Conservation (phyloP, 768 basidiomycete genomes). For the Hirschioporus abietinus region DNA sequence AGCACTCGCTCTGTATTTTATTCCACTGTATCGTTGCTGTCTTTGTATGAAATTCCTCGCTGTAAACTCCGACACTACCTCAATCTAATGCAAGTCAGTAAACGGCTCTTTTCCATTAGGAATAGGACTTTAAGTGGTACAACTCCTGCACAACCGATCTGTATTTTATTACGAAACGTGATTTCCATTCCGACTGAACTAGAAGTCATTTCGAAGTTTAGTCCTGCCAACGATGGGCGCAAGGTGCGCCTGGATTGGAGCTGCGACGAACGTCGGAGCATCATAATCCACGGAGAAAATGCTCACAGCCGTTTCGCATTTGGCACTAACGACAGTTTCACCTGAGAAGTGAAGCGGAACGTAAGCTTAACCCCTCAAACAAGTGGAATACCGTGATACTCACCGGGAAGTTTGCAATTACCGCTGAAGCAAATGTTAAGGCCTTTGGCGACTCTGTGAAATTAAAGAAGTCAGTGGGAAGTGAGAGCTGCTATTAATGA, state of each 20-base stretch:
- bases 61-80: no score
- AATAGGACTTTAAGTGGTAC: no score
- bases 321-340: conserved; percentile 21
- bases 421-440: conserved; percentile 24
- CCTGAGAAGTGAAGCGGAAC: conserved; percentile 13
- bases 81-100: no score
- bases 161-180: no score
- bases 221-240: conserved; percentile 6
- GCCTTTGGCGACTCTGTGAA: conserved; percentile 17
- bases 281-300: conserved; percentile 28
- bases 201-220: neutral
- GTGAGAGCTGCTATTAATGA: neutral
- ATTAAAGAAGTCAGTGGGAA: neutral
- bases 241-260: conserved; percentile 17
- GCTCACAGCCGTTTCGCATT: conserved; percentile 24
- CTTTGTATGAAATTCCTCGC: no score
- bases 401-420: conserved; percentile 18
- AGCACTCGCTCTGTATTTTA: no score
- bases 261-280: conserved; percentile 21
- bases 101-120: no score
- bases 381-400: neutral
- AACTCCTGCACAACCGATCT: no score
- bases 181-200: neutral
- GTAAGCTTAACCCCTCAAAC: neutral
- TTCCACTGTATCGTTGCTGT: no score